Evolutionary conservation across 768 basidiomycete genomes (phyloP), one percentile per base, ranked within the genome.

Genomic region (Boletus sp.): DNA sequence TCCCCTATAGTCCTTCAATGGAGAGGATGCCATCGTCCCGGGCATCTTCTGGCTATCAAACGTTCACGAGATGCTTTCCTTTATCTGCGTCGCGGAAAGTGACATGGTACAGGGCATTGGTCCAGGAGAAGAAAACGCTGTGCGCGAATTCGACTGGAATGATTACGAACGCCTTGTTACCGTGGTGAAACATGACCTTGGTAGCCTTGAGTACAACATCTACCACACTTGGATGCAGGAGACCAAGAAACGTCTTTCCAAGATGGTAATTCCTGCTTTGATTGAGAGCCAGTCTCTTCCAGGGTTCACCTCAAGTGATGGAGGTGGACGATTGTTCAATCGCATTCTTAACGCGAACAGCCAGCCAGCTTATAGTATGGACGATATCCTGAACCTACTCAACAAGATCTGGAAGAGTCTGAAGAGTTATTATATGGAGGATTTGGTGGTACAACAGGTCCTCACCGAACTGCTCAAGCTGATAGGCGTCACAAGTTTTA

Each of bases 1-100:
- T 33, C 21, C 21, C 51, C 15, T 19, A 45, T 8, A 93, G 91
- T 91, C 89, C 14, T 97, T 93, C 77, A 80, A 81, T 14, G 87
- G 93, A 57, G 97, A 99, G 72, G 97, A 98, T 52, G 88, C 94
- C 15, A 93, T 99, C 56, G 77, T 95, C 35, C 97, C 97, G 7
- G 97, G 97, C 37, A 90, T 98, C 61, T 99, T 91, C 80, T 99
- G 97, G 97, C 78, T 99, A n/a, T 98, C 97, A 32, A 99, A 99
- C 64, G 95, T 99, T 35, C 97, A 99, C 70, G 97, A 99, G 69
- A 95, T 98, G 84, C 80, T 98, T 32, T 99, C 97, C 6, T 99
- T 98, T 74, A 96, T 98, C 66, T 96, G 91, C 65, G 89, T 98
- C 37, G 97, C 97, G n/a, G 97, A 99, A 74, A 89, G 89, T 67